phyloP scores from a whole-genome alignment of 179 eudicot species.

The Nepenthes alata region DNA sequence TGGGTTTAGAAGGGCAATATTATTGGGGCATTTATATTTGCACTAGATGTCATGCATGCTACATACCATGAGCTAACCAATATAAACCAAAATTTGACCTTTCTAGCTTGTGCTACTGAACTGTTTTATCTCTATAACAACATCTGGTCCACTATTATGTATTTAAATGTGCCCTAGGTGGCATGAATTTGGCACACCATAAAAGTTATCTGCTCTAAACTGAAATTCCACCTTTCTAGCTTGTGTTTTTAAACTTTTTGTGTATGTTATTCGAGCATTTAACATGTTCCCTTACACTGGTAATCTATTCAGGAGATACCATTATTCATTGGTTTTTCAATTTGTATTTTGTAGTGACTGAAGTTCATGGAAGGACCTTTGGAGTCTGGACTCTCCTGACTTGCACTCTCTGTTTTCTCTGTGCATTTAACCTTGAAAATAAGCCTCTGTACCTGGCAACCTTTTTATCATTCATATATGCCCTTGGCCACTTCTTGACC shows the following conservation, averaged over 20 bases:
- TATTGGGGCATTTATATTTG: too few species aligned
- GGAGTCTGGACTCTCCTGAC: slow-evolving; percentile 97
- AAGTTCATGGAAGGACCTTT: slow-evolving; percentile 97
- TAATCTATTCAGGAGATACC: background rate
- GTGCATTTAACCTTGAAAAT: slow-evolving; percentile 90
- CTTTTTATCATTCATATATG: slow-evolving; percentile 70
- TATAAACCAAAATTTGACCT: too few species aligned
- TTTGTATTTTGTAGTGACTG: slow-evolving; percentile 53
- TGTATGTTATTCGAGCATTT: background rate
- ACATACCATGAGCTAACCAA: too few species aligned
- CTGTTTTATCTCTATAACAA: background rate
- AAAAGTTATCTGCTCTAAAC: too few species aligned
- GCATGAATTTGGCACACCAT: too few species aligned
- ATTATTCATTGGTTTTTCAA: background rate
- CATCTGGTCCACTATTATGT: too few species aligned
- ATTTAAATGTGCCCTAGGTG: too few species aligned
- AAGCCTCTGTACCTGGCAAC: slow-evolving; percentile 85
- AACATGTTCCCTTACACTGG: background rate
- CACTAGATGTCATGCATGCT: too few species aligned
- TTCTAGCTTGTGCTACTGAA: too few species aligned
- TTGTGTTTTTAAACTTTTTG: background rate
- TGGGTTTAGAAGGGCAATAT: too few species aligned
- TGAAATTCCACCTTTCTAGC: background rate
- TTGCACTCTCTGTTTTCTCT: slow-evolving; percentile 93
- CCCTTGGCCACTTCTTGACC: slow-evolving; percentile 82